Base-by-base conservation (phyloP, 1,284 basidiomycete genomes). In the Cutaneotrichosporon cavernicola region DNA sequence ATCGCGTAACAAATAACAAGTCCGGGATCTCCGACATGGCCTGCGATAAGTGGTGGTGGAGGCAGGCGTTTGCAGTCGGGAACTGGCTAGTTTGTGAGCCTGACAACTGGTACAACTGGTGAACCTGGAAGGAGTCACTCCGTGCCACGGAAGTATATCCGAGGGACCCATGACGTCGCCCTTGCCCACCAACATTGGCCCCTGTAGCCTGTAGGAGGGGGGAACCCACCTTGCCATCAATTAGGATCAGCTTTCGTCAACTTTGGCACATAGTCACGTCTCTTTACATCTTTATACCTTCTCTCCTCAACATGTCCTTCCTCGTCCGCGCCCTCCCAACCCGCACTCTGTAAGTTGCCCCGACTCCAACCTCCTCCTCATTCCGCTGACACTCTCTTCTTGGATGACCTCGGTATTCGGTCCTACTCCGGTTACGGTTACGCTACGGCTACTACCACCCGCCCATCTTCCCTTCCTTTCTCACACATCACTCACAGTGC, bases 291-390 rank as follows among this genome's bases (percentile, higher is more conserved):
- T 18, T 46, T 7, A 4, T 7, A 46, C 43, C 14, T 52, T 13
- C 26, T 52, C 51, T 52, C 18, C 30, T 32, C 30, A n/a, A 14
- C 38, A 56, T 56, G 55, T 56, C 55, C 18, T 56, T 56, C 55
- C 38, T 56, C 36, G 53, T 21, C 21, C 55, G 55, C 55, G 38
- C 55, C 26, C 55, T 56, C 55, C 55, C 55, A 13, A 40, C 55
- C 26, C 55, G 55, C 38, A 56, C 55, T 18, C 21, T 56, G 55
- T 56, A 40, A 40, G 55, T 43, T 21, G 21, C 14, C 36, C 6
- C 34, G 16, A 21, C 30, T n/a, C 30, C 22, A 21, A 22, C 21
- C n/a, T n/a, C 32, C 8, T 56, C 22, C 14, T 18, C 14, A 8
- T n/a, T 32, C 7, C n/a, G 38, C 55, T 56, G 55, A 56, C 55